A percentile compares a stretch with the other conserved stretches of the same genome.
Evolutionary conservation across 257 asterid genomes (phyloP).

Genomic region (Echites panduratus): DNA sequence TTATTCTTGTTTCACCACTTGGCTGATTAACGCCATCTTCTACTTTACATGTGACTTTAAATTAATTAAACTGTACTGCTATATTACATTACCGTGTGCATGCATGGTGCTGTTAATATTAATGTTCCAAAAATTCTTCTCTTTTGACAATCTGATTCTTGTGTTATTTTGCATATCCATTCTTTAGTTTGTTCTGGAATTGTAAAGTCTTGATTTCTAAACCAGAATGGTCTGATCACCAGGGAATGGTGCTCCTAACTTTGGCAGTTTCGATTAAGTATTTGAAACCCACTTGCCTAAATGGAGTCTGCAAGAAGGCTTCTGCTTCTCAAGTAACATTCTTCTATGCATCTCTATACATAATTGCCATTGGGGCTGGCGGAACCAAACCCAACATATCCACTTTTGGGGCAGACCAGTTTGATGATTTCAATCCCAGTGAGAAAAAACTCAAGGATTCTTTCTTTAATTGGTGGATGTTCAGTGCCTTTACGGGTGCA

Average conservation of each 20-base stretch:
- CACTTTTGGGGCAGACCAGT: constrained; percentile 89
- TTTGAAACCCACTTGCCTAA: constrained; percentile 53
- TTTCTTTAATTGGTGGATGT: constrained; percentile 97
- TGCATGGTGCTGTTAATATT: not conserved
- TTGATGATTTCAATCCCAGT: constrained; percentile 56
- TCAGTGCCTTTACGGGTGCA: constrained; percentile 71
- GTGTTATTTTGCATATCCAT: not conserved
- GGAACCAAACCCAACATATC: constrained; percentile 92
- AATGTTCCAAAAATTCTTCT: not conserved
- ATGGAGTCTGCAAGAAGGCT: constrained; percentile 70
- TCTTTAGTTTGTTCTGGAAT: not conserved
- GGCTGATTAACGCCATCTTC: not conserved
- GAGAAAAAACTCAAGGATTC: constrained; percentile 70
- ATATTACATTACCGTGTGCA: not conserved
- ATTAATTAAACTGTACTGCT: not conserved
- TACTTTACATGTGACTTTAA: too few species aligned
- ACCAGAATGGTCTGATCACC: not conserved
- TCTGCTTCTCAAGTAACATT: constrained; percentile 48
- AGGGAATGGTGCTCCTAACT: constrained; percentile 86
- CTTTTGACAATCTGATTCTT: not conserved
- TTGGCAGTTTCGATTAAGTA: constrained; percentile 60
- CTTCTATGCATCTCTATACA: constrained; percentile 73
- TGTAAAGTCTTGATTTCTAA: not conserved
- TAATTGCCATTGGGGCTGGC: constrained; percentile 78
- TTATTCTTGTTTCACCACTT: not conserved